These are phyloP conservation scores for Tulasnella sp. DNA, from an alignment of 768 basidiomycete genomes.

Conservation along the genomic window DNA sequence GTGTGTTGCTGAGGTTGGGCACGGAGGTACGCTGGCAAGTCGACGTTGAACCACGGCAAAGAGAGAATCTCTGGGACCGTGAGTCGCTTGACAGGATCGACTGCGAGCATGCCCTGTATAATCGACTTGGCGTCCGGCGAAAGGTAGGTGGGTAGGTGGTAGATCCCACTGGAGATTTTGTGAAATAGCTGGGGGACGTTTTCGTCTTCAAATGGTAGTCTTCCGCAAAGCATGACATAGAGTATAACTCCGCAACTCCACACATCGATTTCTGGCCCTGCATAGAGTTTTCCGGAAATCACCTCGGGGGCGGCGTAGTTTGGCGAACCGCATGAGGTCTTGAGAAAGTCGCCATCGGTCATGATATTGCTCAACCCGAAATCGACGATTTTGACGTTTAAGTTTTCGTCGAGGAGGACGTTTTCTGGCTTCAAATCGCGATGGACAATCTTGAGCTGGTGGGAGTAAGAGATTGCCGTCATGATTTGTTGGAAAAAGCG, in stretches of 20 bases:
- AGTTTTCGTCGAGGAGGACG: conserved; percentile 52
- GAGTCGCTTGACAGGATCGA: conserved; percentile 92
- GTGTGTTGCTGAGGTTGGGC: conserved; percentile 55
- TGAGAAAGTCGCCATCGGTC: conserved; percentile 89
- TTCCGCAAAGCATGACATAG: conserved; percentile 94
- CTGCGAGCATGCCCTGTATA: conserved; percentile 84
- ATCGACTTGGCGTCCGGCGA: conserved; percentile 73
- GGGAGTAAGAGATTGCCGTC: conserved; percentile 94
- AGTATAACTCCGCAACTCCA: conserved; percentile 99
- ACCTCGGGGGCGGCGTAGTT: conserved; percentile 99
- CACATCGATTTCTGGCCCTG: conserved; percentile 97
- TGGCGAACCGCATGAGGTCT: conserved; percentile 96
- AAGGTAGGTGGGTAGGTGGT: conserved; percentile 78
- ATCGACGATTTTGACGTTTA: conserved; percentile 91
- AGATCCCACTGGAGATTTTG: conserved; percentile 77
- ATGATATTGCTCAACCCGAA: conserved; percentile 54
- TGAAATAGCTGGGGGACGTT: conserved; percentile 89
- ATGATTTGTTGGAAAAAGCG: conserved; percentile 99
- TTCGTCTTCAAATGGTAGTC: conserved; percentile 96
- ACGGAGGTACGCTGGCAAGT: conserved; percentile 83
- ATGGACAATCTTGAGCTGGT: conserved; percentile 94
- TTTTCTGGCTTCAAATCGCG: conserved; percentile 98
- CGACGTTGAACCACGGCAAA: conserved; percentile 84
- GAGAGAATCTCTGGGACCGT: conserved; percentile 87
- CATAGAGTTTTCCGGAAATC: conserved; percentile 90